Base-by-base conservation (phyloP, 768 basidiomycete genomes). In the Podaxis mareebaensis region DNA sequence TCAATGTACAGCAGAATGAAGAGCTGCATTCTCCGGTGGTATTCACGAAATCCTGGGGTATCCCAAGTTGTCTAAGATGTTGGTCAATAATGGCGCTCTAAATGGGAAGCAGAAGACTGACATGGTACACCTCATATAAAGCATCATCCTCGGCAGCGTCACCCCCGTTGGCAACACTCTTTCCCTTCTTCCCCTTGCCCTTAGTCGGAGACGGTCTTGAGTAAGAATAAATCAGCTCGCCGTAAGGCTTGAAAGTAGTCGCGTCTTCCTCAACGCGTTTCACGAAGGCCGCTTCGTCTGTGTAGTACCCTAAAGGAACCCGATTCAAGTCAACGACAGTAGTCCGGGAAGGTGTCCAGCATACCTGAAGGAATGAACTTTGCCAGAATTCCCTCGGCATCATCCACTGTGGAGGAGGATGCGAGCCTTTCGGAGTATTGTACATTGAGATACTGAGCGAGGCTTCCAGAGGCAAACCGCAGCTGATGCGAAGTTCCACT, bases 1-100 rank as follows among this genome's bases (percentile, higher is more conserved):
- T 99, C 97, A 69, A 99, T 95, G 76, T 93, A 98, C 4, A 99
- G 80, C 60, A 96, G 73, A 66, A 98, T 93, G 73, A 97, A 98
- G 55, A 98, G 72, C 75, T 99, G 97, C 91, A 97, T 96, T 59
- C 86, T 80, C 17, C 90, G 83, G 71, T 98, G 96, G 65, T 93
- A 95, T 74, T 96, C 94, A 71, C 81, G 83, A 77, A 98, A 99
- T 12, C 93, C 96, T 6, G 91, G 85, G 0, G 93, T 92, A 62
- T 86, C 74, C 86, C 92, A 95, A 22, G 88, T 96, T 20, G 87
- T 77, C 95, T 98, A 69, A 33, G 8, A n/a, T 10, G 4, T 46
- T 53, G 33, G 53, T 51, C 15, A 49, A 53, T 53, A 64, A 1
- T 30, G 28, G 30, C 17, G 24, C 22, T 22, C 48, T 26, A 12